Base-by-base conservation (phyloP, 805 yeast species). In the Cyberlindnera suaveolens region DNA sequence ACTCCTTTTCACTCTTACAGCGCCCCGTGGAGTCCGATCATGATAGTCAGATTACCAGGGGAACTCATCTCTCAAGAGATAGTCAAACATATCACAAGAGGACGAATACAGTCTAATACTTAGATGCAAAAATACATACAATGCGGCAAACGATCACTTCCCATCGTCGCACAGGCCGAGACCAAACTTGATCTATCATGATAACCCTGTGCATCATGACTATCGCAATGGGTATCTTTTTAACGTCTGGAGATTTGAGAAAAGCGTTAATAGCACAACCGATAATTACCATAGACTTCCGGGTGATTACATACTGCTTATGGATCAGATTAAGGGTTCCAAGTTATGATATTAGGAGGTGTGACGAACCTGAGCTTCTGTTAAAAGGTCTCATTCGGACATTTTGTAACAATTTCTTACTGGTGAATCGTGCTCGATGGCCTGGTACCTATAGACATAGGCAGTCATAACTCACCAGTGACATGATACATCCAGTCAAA, bases 41-140 rank as follows among this genome's bases (percentile, higher is more conserved):
- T 54, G 59, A 44, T 54, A 1, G 56, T 53, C 39, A 53, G 40
- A 38, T 44, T 54, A 1, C 59, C 59, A 23, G 46, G 46, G 2
- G 59, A 54, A 41, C 39, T 54, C 18, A 33, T 54, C 16, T 44
- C 50, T 3, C 42, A 45, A 20, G 56, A 51, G 30, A 40, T 54
- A 13, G 38, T 48, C 19, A 47, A 44, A 5, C 45, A 40, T 40
- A 40, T 50, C 34, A 47, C 39, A 40, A 36, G 38, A 50, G 14
- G 57, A 51, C 26, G 54, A 52, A 23, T 53, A 44, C 37, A 37
- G 46, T 6, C 39, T 54, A 14, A 50, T 50, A 48, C 41, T 53
- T 3, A 51, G 57, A 3, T 54, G 59, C 41, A 47, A 44, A 11
- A 35, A 50, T 4, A 39, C 50, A 13, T 47, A 50, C 35, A 31